These are phyloP conservation scores for Colletotrichum kahawae DNA, from an alignment of 2,329 filamentous ascomycete species.

Conservation along the genomic window DNA sequence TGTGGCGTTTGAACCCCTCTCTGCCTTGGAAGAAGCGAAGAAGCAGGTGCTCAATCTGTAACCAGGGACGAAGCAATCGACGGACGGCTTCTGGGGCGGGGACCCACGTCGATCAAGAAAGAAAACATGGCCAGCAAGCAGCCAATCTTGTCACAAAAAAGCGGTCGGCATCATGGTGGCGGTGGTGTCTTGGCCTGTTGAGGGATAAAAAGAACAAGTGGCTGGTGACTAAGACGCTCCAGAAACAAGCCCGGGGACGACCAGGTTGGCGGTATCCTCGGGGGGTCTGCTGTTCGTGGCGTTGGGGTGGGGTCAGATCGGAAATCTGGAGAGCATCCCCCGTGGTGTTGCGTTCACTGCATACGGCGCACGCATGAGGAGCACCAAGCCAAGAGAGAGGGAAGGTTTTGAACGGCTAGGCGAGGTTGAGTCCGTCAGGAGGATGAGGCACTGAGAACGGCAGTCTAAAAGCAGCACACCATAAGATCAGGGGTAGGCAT, in stretches of 20 bases:
- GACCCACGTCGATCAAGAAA: background rate
- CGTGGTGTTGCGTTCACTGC: constrained; percentile 5
- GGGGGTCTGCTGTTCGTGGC: constrained; percentile 7
- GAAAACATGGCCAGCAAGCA: background rate
- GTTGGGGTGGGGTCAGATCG: background rate
- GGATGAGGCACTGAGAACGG: background rate
- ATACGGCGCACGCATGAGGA: background rate
- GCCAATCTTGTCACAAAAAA: background rate
- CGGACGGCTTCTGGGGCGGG: background rate
- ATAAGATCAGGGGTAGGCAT: background rate
- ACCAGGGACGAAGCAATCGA: background rate
- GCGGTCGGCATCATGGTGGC: background rate
- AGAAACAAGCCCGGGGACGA: constrained; percentile 6
- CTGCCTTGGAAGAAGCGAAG: background rate
- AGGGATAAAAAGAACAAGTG: background rate
- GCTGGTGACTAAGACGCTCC: background rate
- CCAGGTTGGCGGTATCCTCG: constrained; percentile 15
- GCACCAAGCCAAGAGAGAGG: background rate
- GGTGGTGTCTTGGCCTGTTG: background rate
- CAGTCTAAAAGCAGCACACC: background rate
- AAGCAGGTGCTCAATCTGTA: background rate
- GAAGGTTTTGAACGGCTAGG: background rate
- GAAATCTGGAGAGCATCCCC: constrained; percentile 15
- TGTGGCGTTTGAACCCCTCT: background rate
- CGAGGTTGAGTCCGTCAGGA: background rate